Evolutionary conservation across 768 basidiomycete species (phyloP), one percentile per base, ranked within the genome.

Genomic region (Boletus rufocinnamomeus): DNA sequence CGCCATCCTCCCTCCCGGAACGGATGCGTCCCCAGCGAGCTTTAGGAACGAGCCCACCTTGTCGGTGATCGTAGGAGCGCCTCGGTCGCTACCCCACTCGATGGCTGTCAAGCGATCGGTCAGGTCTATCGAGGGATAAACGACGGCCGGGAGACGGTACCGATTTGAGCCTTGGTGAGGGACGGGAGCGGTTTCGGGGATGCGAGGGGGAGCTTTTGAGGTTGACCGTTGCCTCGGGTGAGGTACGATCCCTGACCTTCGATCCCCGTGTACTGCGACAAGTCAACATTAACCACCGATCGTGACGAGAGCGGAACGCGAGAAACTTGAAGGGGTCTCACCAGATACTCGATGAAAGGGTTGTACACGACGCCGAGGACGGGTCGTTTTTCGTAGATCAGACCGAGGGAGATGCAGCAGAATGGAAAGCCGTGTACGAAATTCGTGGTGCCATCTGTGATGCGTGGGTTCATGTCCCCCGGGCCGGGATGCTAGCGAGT

Each of bases 321-420:
- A 32, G 37, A 6, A n/a, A n/a, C n/a, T n/a, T n/a, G n/a, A n/a
- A 17, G 17, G 32, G 45, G 30, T 9, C 65, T 62, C 56, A 90
- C 89, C 54, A 96, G 79, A 52, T 95, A 85, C 61, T 93, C 83
- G 54, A 95, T 81, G 81, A 94, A 95, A 0, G 95, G 95, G 69
- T 95, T 95, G 77, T 86, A 96, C 60, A 98, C 88, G 41, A 98
- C 94, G 2, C 95, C 95, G 19, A 97, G 79, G 8, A 95, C 82
- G 2, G 95, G 93, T 8, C 84, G 80, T 61, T 86, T 86, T 58
- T 88, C 80, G 76, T 91, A 87, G 60, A 95, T 88, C 66, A 98
- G 79, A 8, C 95, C 95, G 52, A 98, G 83, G 19, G 95, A 97
- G 70, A 95, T 90, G 73, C 91, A 94, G 28, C 85, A 90, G 72